phyloP scores from a whole-genome alignment of 164 flowering plant genomes.

The Chimonanthus salicifolius region DNA sequence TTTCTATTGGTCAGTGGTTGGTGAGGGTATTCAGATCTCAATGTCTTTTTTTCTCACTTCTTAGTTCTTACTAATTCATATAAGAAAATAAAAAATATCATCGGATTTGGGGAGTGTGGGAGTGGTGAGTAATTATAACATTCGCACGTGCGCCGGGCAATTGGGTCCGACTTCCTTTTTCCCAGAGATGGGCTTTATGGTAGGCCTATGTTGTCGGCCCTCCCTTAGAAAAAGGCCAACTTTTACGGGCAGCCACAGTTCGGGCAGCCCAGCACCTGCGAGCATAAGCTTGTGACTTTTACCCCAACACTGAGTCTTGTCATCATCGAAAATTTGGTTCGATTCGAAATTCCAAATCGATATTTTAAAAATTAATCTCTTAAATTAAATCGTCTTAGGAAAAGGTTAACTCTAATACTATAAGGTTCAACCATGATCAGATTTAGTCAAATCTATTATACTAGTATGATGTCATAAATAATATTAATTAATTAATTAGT shows the following conservation, averaged over 20 bases:
- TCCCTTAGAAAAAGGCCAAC: constrained; percentile 1
- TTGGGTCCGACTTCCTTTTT: not conserved
- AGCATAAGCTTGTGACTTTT: not conserved
- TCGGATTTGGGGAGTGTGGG: not conserved
- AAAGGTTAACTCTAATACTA: not conserved
- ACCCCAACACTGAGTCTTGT: no score
- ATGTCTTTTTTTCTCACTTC: constrained; percentile 8
- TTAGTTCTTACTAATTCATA: constrained; percentile 4
- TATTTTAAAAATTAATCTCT: no score
- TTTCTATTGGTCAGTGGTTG: constrained; percentile 1
- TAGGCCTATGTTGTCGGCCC: constrained; percentile 44
- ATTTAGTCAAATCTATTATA: no score
- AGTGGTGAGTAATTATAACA: constrained; percentile 41
- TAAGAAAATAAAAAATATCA: constrained; percentile 3
- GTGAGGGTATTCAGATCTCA: constrained; percentile 43
- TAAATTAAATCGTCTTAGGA: no score
- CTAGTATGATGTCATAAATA: no score
- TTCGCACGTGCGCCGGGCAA: constrained; percentile 34
- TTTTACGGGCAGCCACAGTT: constrained; percentile 16
- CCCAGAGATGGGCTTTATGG: constrained; percentile 23
- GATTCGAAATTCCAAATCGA: no score
- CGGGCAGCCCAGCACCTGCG: constrained; percentile 37
- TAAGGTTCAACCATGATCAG: not conserved
- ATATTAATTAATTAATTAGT: no score
- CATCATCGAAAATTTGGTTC: not conserved